These are phyloP conservation scores for Boletus rex-veris DNA, from an alignment of 768 basidiomycete genomes.

Conservation along the genomic window DNA sequence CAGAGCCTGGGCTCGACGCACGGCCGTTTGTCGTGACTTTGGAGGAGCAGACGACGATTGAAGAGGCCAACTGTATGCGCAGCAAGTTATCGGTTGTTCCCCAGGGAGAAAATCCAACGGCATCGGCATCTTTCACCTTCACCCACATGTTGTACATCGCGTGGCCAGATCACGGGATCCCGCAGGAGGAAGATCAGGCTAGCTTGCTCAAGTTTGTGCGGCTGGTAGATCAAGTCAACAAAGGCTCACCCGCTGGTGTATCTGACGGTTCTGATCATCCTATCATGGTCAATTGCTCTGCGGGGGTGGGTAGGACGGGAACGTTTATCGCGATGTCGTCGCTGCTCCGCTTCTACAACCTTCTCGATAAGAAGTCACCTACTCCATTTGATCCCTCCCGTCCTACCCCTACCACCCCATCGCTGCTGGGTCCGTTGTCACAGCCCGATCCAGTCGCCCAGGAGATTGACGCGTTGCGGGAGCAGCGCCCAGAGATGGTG, in stretches of 20 bases:
- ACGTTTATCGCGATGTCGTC: slow-evolving; percentile 81
- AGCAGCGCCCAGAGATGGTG: slow-evolving; percentile 83
- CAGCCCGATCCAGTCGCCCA: slow-evolving; percentile 53
- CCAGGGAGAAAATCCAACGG: slow-evolving; percentile 26
- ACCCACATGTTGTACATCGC: slow-evolving; percentile 69
- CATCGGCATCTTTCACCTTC: slow-evolving; percentile 48
- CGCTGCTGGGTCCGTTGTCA: slow-evolving; percentile 59
- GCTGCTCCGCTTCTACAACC: slow-evolving; percentile 58
- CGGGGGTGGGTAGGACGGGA: slow-evolving; percentile 85
- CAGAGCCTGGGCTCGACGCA: slow-evolving; percentile 41
- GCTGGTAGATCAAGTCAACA: slow-evolving; percentile 64
- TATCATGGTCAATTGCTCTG: slow-evolving; percentile 79
- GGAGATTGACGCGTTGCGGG: slow-evolving; percentile 75
- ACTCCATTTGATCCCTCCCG: slow-evolving; percentile 24
- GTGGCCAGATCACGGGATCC: slow-evolving; percentile 89
- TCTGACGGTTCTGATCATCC: slow-evolving; percentile 63
- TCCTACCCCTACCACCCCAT: slow-evolving; percentile 35
- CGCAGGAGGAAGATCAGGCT: slow-evolving; percentile 53
- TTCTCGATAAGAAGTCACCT: slow-evolving; percentile 35
- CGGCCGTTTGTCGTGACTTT: slow-evolving; percentile 59
- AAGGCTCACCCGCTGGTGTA: slow-evolving; percentile 31
- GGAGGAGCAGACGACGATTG: slow-evolving; percentile 40
- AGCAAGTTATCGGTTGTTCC: slow-evolving; percentile 57
- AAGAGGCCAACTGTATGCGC: slow-evolving; percentile 57
- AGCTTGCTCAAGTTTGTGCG: slow-evolving; percentile 58